Evolutionary conservation across 495 filamentous ascomycete genomes (phyloP).

Genomic region (Endocarpon pusillum): DNA sequence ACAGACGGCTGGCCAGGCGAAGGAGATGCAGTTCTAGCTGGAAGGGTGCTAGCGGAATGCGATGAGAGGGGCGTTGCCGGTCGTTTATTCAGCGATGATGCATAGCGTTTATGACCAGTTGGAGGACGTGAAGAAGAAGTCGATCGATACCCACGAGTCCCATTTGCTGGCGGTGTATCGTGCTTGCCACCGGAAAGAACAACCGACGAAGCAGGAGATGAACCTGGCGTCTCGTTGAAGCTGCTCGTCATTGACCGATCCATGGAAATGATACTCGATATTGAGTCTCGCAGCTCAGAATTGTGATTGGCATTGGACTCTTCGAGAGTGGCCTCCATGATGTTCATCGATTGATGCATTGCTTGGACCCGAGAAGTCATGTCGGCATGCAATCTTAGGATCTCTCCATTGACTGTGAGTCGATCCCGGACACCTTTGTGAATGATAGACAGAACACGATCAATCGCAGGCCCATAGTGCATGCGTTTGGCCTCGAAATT

Average conservation of each 20-base stretch:
- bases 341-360: constrained; percentile 55
- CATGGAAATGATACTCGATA: constrained; percentile 78
- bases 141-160: constrained; percentile 24
- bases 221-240: constrained; percentile 62
- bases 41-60: constrained; percentile 12
- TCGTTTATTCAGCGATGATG: constrained; percentile 20
- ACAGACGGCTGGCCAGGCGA: not conserved
- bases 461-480: constrained; percentile 90
- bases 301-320: constrained; percentile 47
- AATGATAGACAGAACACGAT: constrained; percentile 75
- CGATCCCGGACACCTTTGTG: constrained; percentile 83
- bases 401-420: constrained; percentile 87
- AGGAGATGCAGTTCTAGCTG: constrained; percentile 3
- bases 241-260: constrained; percentile 64
- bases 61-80: constrained; percentile 25
- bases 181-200: constrained; percentile 37
- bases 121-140: constrained; percentile 29
- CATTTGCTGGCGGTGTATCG: constrained; percentile 22
- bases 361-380: constrained; percentile 63
- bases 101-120: constrained; percentile 22
- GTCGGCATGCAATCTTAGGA: constrained; percentile 64
- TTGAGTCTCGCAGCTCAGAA: constrained; percentile 75
- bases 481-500: constrained; percentile 89
- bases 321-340: constrained; percentile 56
- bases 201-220: constrained; percentile 81